phyloP scores from a whole-genome alignment of 208 protist species.

The Leishmania martiniquensis region DNA sequence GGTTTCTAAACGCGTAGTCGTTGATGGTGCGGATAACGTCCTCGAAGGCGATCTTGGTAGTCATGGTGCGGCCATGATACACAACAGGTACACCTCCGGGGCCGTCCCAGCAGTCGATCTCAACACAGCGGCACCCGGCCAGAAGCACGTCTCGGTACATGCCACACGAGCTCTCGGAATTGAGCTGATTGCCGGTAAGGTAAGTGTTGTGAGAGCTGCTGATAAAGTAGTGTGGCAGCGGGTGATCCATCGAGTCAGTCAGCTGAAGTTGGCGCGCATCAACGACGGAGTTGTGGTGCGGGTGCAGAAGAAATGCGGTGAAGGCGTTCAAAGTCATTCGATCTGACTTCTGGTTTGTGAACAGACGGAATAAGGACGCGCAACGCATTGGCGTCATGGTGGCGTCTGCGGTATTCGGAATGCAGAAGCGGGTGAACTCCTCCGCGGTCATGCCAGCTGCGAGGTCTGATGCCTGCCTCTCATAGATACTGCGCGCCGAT shows the following conservation, averaged over 20 bases:
- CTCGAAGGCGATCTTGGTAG: slow-evolving; percentile 70
- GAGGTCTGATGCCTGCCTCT: not conserved
- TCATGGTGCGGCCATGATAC: slow-evolving; percentile 84
- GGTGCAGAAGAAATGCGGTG: slow-evolving; percentile 34
- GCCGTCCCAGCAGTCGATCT: slow-evolving; percentile 89
- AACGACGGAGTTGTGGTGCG: slow-evolving; percentile 20
- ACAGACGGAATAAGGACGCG: slow-evolving; percentile 39
- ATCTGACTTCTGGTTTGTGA: slow-evolving; percentile 25
- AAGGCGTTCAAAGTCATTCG: slow-evolving; percentile 44
- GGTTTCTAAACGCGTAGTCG: slow-evolving; percentile 57
- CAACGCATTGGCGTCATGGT: slow-evolving; percentile 26
- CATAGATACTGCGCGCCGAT: slow-evolving; percentile 12
- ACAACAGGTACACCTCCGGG: slow-evolving; percentile 69
- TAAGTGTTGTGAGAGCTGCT: slow-evolving; percentile 97
- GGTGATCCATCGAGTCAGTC: slow-evolving; percentile 76
- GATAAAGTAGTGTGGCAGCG: slow-evolving; percentile 90
- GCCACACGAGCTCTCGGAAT: slow-evolving; percentile 39
- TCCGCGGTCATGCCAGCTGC: slow-evolving; percentile 22
- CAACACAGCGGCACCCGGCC: slow-evolving; percentile 82
- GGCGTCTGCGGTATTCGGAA: slow-evolving; percentile 16
- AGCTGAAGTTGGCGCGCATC: slow-evolving; percentile 24
- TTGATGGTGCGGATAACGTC: slow-evolving; percentile 68
- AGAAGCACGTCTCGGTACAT: slow-evolving; percentile 70
- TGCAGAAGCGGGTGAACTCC: slow-evolving; percentile 33
- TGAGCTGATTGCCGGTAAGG: slow-evolving; percentile 94